phyloP scores from a whole-genome alignment of 306 rosid species.

The Casuarina equisetifolia region DNA sequence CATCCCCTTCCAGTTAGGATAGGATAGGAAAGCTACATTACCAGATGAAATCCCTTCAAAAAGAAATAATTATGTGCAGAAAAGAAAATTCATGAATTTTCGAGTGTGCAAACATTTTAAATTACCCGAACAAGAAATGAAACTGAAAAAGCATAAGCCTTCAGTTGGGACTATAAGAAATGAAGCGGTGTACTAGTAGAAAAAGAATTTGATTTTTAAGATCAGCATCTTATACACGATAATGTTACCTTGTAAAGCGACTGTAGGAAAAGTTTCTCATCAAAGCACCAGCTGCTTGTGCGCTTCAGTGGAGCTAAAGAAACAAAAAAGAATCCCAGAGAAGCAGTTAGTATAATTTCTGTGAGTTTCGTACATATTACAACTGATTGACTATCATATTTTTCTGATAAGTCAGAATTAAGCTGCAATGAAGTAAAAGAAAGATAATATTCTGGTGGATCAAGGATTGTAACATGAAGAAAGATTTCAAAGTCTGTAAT shows the following conservation, averaged over 20 bases:
- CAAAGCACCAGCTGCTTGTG: constrained; percentile 67
- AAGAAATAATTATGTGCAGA: neutral
- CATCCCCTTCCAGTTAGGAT: constrained; percentile 16
- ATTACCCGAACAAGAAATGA: too few relatives aligned
- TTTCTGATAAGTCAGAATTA: constrained; percentile 1
- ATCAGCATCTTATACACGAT: constrained; percentile 7
- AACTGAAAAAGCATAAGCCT: neutral
- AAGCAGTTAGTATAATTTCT: constrained; percentile 27
- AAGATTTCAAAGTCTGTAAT: neutral
- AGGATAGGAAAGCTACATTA: neutral
- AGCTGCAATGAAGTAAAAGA: neutral
- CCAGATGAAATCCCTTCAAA: neutral
- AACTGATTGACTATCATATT: neutral
- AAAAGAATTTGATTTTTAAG: constrained; percentile 8
- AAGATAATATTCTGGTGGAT: neutral
- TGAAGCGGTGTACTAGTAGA: neutral
- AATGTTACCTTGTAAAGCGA: constrained; percentile 84
- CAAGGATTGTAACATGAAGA: neutral
- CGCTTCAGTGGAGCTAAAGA: constrained; percentile 61
- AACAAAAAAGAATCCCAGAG: constrained; percentile 7
- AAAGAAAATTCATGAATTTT: neutral
- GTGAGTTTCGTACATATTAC: neutral
- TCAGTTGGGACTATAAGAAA: constrained; percentile 2
- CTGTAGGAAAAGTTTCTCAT: constrained; percentile 78
- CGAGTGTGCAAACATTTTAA: neutral